phyloP scores from a whole-genome alignment of 805 yeast species.

The Kuraishia floccosa region DNA sequence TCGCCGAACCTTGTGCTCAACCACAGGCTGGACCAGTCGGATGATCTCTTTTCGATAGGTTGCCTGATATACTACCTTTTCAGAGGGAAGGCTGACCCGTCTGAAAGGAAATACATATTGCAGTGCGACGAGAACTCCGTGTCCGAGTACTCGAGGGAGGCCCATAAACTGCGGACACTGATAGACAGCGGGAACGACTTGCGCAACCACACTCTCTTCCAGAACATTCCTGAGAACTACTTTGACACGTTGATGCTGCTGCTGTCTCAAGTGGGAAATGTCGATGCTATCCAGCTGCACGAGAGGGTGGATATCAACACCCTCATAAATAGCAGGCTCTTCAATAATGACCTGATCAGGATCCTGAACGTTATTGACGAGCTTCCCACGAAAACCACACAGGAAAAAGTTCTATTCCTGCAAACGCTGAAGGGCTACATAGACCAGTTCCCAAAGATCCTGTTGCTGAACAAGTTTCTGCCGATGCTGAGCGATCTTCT shows the following conservation, averaged over 20 bases:
- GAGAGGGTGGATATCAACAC: conserved; percentile 38
- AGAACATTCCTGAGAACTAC: conserved; percentile 49
- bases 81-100: conserved; percentile 18
- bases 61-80: conserved; percentile 64
- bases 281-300: conserved; percentile 16
- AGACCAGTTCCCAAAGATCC: conserved; percentile 45
- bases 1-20: conserved; percentile 81
- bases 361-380: conserved; percentile 78
- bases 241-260: conserved; percentile 38
- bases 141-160: conserved; percentile 49
- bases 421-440: conserved; percentile 46
- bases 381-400: conserved; percentile 57
- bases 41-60: conserved; percentile 83
- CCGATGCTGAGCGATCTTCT: conserved; percentile 53
- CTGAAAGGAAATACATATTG: conserved; percentile 32
- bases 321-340: conserved; percentile 61
- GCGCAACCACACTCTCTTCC: conserved; percentile 34
- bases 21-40: conserved; percentile 46
- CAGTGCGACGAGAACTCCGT: conserved; percentile 35
- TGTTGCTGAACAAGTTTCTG: conserved; percentile 58
- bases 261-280: conserved; percentile 31
- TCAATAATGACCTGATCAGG: conserved; percentile 74
- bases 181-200: conserved; percentile 8
- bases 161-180: conserved; percentile 12
- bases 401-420: conserved; percentile 61